These are phyloP conservation scores for Phytophthora pinifolia DNA, from an alignment of 352 stramenopile genomes.

Conservation along the genomic window DNA sequence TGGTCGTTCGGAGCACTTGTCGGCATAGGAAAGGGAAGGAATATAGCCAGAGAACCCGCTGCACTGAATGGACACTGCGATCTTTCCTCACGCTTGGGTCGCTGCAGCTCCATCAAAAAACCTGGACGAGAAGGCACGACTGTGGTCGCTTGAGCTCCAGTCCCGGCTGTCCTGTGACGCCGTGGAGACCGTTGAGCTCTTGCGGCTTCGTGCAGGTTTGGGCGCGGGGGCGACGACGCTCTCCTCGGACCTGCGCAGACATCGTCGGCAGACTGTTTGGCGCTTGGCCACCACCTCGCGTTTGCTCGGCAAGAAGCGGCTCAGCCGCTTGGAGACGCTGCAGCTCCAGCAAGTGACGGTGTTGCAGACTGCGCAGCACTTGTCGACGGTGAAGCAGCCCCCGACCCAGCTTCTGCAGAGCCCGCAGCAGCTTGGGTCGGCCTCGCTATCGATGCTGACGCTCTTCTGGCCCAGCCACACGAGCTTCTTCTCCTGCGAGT, in stretches of 20 bases:
- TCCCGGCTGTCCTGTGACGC: slow-evolving; percentile 11
- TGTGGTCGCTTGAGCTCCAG: slow-evolving; percentile 6
- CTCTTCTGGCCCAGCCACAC: slow-evolving; percentile 8
- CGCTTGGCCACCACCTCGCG: slow-evolving; percentile 18
- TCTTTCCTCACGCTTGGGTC: background rate
- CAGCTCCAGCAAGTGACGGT: slow-evolving; percentile 23
- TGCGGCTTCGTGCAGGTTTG: slow-evolving; percentile 4
- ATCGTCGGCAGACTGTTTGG: slow-evolving; percentile 27
- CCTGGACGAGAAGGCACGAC: slow-evolving; percentile 10
- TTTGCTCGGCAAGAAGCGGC: slow-evolving; percentile 14
- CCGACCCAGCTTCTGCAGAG: slow-evolving; percentile 23
- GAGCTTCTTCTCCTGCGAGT: slow-evolving; percentile 26
- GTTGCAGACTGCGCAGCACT: slow-evolving; percentile 29
- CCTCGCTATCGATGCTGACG: background rate
- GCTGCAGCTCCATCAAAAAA: background rate
- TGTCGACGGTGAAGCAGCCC: slow-evolving; percentile 12
- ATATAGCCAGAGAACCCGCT: no score
- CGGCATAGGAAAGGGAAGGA: background rate
- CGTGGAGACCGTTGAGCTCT: slow-evolving; percentile 14
- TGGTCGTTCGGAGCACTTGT: background rate
- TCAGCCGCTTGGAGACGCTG: slow-evolving; percentile 11
- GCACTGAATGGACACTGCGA: background rate
- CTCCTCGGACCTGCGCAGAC: slow-evolving; percentile 21
- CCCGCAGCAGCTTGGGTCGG: slow-evolving; percentile 15
- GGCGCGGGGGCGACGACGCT: slow-evolving; percentile 2